phyloP scores from a whole-genome alignment of 2,329 filamentous ascomycete species.

The Clonostachys rosea region DNA sequence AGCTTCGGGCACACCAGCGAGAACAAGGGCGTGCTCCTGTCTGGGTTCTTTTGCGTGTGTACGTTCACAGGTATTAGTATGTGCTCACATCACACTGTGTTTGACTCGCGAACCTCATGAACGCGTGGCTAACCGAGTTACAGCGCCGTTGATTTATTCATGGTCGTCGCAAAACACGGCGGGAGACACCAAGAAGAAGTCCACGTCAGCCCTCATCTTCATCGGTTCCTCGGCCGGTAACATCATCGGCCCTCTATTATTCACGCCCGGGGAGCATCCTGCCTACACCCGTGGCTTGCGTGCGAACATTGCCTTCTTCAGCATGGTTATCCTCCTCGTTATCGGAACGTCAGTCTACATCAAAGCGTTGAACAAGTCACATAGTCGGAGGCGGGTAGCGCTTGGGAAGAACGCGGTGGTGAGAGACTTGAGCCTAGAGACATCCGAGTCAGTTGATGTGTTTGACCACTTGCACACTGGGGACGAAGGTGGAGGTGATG shows the following conservation, averaged over 20 bases:
- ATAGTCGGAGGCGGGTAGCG: slow-evolving; percentile 46
- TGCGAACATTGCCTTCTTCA: slow-evolving; percentile 57
- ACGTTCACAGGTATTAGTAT: slow-evolving; percentile 43
- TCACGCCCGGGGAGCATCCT: slow-evolving; percentile 44
- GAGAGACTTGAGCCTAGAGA: slow-evolving; percentile 55
- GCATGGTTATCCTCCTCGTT: slow-evolving; percentile 50
- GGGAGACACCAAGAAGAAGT: slow-evolving; percentile 67
- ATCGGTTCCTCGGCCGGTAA: slow-evolving; percentile 63
- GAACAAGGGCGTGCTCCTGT: slow-evolving; percentile 44
- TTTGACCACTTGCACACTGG: slow-evolving; percentile 18
- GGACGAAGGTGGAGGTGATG: slow-evolving; percentile 8
- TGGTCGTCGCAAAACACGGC: slow-evolving; percentile 61
- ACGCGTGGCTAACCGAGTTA: slow-evolving; percentile 11
- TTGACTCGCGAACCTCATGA: slow-evolving; percentile 12
- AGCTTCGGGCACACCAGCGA: slow-evolving; percentile 36
- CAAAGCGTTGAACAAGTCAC: slow-evolving; percentile 45
- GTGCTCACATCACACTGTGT: slow-evolving; percentile 37
- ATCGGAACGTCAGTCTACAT: slow-evolving; percentile 37
- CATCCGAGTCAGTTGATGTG: slow-evolving; percentile 32
- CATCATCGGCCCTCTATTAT: slow-evolving; percentile 61
- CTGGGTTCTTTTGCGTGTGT: slow-evolving; percentile 53
- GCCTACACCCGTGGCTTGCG: slow-evolving; percentile 45
- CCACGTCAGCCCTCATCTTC: slow-evolving; percentile 59
- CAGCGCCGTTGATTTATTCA: slow-evolving; percentile 53
- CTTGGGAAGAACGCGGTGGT: slow-evolving; percentile 56